Evolutionary conservation across 2,329 filamentous ascomycete species (phyloP).

Genomic region (Trichoderma atrobrunneum): DNA sequence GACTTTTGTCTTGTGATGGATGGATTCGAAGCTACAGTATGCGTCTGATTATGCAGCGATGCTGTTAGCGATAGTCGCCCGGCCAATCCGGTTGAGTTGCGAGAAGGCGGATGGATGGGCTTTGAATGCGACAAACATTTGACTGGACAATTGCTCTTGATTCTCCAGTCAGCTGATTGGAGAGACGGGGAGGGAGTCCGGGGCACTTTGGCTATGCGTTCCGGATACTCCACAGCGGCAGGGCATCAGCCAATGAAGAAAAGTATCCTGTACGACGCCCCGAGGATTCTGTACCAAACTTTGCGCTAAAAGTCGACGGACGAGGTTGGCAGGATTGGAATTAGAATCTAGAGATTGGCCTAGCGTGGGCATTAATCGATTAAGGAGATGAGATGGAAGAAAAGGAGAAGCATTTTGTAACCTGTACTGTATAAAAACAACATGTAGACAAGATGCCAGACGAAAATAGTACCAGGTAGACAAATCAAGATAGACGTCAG

Average conservation of each 20-base stretch:
- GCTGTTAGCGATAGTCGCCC: background rate
- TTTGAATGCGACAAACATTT: background rate
- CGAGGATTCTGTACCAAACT: background rate
- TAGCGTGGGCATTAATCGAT: background rate
- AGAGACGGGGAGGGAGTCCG: background rate
- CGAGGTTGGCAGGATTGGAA: background rate
- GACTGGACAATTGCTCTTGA: background rate
- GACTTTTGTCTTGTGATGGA: background rate
- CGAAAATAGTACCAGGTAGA: background rate
- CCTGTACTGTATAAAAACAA: background rate
- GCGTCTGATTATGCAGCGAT: background rate
- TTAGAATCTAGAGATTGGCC: background rate
- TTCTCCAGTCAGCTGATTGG: constrained; percentile 12
- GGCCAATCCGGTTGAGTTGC: background rate
- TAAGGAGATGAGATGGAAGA: background rate
- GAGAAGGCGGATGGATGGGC: background rate
- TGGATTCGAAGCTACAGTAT: background rate
- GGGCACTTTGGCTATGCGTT: background rate
- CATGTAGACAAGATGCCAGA: background rate
- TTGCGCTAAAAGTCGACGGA: background rate
- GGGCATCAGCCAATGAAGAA: background rate
- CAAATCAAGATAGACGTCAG: too few species aligned
- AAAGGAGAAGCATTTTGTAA: background rate
- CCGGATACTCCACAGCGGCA: constrained; percentile 5
- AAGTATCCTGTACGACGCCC: background rate